Evolutionary conservation across 805 yeast genomes (phyloP).

Genomic region (Starmerella kuoi): DNA sequence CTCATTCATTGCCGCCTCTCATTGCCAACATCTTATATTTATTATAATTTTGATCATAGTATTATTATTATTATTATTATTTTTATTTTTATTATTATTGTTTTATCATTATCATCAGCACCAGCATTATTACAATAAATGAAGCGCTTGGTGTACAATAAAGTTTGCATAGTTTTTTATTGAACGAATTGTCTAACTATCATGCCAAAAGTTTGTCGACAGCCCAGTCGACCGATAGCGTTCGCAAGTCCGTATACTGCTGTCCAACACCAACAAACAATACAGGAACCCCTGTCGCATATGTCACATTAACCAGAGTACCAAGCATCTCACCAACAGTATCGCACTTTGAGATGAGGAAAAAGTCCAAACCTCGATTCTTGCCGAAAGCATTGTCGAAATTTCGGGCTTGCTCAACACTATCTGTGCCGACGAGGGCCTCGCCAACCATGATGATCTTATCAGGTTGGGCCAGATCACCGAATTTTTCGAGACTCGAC

Average conservation of each 20-base stretch:
- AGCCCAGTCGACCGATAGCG: slow-evolving; percentile 84
- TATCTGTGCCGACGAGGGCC: slow-evolving; percentile 93
- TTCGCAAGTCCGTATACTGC: slow-evolving; percentile 85
- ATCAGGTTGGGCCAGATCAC: slow-evolving; percentile 89
- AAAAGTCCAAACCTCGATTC: slow-evolving; percentile 68
- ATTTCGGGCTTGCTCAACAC: slow-evolving; percentile 87
- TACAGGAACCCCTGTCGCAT: slow-evolving; percentile 90
- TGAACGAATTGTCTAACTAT: too few relatives aligned
- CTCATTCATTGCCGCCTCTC: too few relatives aligned
- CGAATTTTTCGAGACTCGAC: slow-evolving; percentile 92
- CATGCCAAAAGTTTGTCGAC: slow-evolving; percentile 72
- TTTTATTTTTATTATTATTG: not conserved
- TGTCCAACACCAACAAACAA: slow-evolving; percentile 95
- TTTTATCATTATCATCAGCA: not conserved
- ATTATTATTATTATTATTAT: too few relatives aligned
- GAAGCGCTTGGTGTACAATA: too few relatives aligned
- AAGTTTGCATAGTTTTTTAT: too few relatives aligned
- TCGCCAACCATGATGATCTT: slow-evolving; percentile 98
- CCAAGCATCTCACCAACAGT: slow-evolving; percentile 96
- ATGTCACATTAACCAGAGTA: slow-evolving; percentile 93
- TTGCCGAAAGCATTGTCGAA: slow-evolving; percentile 90
- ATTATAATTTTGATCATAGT: too few relatives aligned
- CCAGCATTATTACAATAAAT: too few relatives aligned
- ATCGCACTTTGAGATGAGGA: slow-evolving; percentile 87
- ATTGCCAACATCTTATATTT: not conserved